Base-by-base conservation (phyloP, 2,329 filamentous ascomycete genomes). In the Colletotrichum gigasporum region DNA sequence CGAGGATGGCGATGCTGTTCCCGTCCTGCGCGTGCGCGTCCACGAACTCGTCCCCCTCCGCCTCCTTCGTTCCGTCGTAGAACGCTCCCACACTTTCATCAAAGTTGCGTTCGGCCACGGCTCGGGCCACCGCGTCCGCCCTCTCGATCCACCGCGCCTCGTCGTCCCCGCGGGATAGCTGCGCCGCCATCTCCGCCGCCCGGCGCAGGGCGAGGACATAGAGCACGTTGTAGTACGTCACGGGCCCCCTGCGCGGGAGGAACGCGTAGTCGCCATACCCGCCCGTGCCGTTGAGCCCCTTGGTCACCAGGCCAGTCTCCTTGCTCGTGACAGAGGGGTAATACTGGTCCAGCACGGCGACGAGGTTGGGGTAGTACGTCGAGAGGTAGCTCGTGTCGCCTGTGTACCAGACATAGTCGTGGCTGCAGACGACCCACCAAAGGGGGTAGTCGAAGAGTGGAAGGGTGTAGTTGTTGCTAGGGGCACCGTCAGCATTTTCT, bases 251-350 rank as follows among this genome's bases (percentile, higher is more conserved):
- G 4, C 83, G 77, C 1, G 76, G 76, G 1, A 85, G 70, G 67
- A 86, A 86, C 0, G 82, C 83, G 67, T 81, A 86, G 69, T 86
- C 83, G 3, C 83, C 83, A 62, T 83, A 83, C 1, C 74, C 75
- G n/a, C 63, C 52, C 9, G 67, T 65, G 1, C 61, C 67, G n/a
- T 52, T 62, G 5, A 71, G 74, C 2, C 75, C 76, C 57, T 84
- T 83, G 18, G 77, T 72, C 3, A 86, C 73, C 0, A 83, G 75
- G 1, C 72, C 72, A 1, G 79, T 83, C 0, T 67, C 65, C 3
- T 53, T 45, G 57, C 82, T 76, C 7, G 79, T 83, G 35, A 80
- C 70, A 3, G 74, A 73, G 2, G 78, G 77, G 57, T 85, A 85
- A 69, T 80, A 85, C 2, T 65, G 70, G 58, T 85, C 82, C 2